Evolutionary conservation across 1,139 yeast species (phyloP).

Genomic region (Candida anutae): DNA sequence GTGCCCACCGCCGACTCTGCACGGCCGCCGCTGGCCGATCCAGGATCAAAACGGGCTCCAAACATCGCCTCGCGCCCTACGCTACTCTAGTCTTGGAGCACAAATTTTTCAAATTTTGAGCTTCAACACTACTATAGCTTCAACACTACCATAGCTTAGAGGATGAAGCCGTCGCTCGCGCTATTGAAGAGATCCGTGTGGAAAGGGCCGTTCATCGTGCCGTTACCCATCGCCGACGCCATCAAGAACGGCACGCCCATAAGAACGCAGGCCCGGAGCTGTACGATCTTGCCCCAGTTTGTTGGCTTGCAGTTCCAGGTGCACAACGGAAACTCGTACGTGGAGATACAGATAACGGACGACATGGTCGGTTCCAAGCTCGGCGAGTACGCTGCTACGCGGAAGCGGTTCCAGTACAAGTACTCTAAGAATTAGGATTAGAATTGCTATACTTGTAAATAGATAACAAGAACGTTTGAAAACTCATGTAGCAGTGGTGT

Average conservation of each 20-base stretch:
- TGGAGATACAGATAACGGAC: slow-evolving; percentile 78
- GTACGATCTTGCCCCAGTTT: slow-evolving; percentile 91
- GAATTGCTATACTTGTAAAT: neutral
- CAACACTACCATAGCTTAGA: slow-evolving; percentile 3
- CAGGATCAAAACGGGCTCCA: slow-evolving; percentile 58
- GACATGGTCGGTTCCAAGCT: slow-evolving; percentile 97
- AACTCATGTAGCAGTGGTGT: too few species aligned
- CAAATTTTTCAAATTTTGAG: too few species aligned
- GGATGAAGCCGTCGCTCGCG: slow-evolving; percentile 53
- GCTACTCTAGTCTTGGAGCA: too few species aligned
- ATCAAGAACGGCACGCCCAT: slow-evolving; percentile 74
- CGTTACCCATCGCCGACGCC: slow-evolving; percentile 85
- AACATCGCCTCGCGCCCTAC: too few species aligned
- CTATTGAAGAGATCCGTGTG: slow-evolving; percentile 65
- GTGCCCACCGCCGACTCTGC: slow-evolving; percentile 4
- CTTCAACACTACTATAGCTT: neutral
- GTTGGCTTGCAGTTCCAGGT: slow-evolving; percentile 91
- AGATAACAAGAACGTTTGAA: too few species aligned
- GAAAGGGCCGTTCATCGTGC: slow-evolving; percentile 95
- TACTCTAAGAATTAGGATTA: slow-evolving; percentile 48
- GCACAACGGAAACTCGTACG: slow-evolving; percentile 93
- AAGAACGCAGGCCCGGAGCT: slow-evolving; percentile 88
- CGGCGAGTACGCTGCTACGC: slow-evolving; percentile 92
- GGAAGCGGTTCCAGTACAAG: slow-evolving; percentile 80
- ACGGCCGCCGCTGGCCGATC: slow-evolving; percentile 14